Base-by-base conservation (phyloP, 2,329 filamentous ascomycete species). In the Stachybotrys chartarum region DNA sequence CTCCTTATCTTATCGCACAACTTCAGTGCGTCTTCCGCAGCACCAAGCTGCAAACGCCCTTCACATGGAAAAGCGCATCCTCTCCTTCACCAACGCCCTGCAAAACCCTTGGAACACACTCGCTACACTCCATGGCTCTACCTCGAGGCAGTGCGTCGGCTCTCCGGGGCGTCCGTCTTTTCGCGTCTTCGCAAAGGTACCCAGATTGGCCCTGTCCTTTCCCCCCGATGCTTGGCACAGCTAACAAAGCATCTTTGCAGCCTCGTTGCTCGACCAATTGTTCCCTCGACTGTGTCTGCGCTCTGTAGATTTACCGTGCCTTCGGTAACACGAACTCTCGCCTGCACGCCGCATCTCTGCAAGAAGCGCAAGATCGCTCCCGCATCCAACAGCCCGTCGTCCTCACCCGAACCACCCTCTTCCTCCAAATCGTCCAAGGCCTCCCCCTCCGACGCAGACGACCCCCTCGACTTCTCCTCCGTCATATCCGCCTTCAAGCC, bases 401-500 rank as follows among this genome's bases (percentile, higher is more conserved):
- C 14, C 18, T 50, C 48, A 5, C 45, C 63, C 8, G 49, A 63
- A 24, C 52, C 60, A 31, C 31, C 64, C 6, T 30, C 61, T 46
- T 47, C 61, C 35, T 53, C 63, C 24, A 56, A 64, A 14, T 59
- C 61, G 18, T 54, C 61, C 14, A 60, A 61, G 48, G 59, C 54
- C 48, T 55, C 61, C 46, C 60, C 68, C 18, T 65, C 75, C 17
- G 64, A 71, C 63, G 66, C 71, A 5, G 66, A 72, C 30, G 72
- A 80, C 44, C 78, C 77, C 12, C 74, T 78, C 64, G 71, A 81
- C 70, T 74, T 81, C 60, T 70, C 72, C 54, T 71, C 79, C 66
- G 70, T 82, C 24, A 63, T 65, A n/a, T 71, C 72, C n/a, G 75
- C 75, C 30, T 73, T 76, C 57, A 58, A 62, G 18, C 68, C 70